Base-by-base conservation (phyloP, 495 filamentous ascomycete species). In the Parathielavia appendiculata region DNA sequence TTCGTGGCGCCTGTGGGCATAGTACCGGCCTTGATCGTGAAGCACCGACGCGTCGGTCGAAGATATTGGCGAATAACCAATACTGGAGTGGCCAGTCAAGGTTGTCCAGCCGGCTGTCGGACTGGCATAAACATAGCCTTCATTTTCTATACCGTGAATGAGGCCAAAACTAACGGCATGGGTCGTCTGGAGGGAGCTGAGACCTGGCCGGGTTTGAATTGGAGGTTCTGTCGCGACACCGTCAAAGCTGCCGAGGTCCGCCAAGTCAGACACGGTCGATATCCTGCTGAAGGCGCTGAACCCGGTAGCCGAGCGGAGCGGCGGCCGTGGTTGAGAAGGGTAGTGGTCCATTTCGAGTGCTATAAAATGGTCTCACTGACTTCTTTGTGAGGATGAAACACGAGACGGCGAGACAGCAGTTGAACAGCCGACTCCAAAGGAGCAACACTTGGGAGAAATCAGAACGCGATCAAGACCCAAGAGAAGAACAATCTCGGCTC, bases 141-240 rank as follows among this genome's bases (percentile, higher is more conserved):
- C 23, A 9, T 59, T 53, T 10, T 32, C 32, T 2, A 30, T 1
- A 0, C 19, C 46, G 4, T 60, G 47, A 6, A 20, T 44, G 22
- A 47, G 22, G 35, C 60, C 32, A 1, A 59, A 54, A 17, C 1
- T 57, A 57, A 12, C 26, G 16, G 17, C 17, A 17, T 57, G 63
- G 13, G 75, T 73, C 54, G 55, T 51, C n/a, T 71, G 70, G 13
- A 77, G 67, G 36, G 75, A 75, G 7, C 75, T 69, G 26, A 76
- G 69, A 0, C 75, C 75, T 35, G 75, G 75, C 17, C 75, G 73
- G 5, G 67, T 60, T 17, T 65, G 73, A 49, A 74, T 52, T 14
- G 57, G 51, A 19, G 41, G 23, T n/a, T 12, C 20, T 26, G 63
- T 48, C 14, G 53, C 20, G 20, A 62, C 62, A 26, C 66, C 63